Evolutionary conservation across 2,329 filamentous ascomycete species (phyloP).

Genomic region (Trichophyton simii): DNA sequence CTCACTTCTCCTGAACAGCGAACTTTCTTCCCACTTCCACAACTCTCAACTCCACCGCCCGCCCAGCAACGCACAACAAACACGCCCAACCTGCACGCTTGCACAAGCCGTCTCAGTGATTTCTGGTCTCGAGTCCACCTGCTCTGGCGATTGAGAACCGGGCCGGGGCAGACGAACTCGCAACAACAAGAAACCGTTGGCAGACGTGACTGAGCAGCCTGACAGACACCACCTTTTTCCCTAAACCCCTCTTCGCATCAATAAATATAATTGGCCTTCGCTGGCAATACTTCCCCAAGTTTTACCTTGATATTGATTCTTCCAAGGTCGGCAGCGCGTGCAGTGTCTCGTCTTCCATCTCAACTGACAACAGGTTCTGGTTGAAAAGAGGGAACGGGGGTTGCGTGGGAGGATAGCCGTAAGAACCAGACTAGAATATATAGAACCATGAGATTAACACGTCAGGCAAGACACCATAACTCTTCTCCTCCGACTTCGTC

Average conservation of each 20-base stretch:
- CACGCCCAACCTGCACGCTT: not conserved
- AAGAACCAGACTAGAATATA: conserved; percentile 39
- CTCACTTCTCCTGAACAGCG: not conserved
- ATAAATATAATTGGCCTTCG: not conserved
- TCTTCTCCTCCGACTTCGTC: conserved; percentile 5
- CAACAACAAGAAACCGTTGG: not conserved
- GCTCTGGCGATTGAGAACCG: not conserved
- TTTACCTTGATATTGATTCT: not conserved
- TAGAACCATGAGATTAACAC: conserved; percentile 49
- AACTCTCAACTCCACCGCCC: not conserved
- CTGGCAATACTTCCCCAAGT: not conserved
- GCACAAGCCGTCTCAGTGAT: not conserved
- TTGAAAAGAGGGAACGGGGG: not conserved
- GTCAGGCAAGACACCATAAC: conserved; percentile 33
- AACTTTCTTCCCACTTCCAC: not conserved
- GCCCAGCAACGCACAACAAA: not conserved
- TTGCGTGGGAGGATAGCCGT: conserved; percentile 29
- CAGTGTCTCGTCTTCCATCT: not conserved
- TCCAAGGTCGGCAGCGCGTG: not conserved
- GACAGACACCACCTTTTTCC: not conserved
- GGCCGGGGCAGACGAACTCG: not conserved
- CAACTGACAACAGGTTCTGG: not conserved
- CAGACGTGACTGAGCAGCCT: not conserved
- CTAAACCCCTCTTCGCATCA: not conserved
- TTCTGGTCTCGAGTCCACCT: not conserved